phyloP scores from a whole-genome alignment of 768 basidiomycete species.

The Boletus rubroflammeus region DNA sequence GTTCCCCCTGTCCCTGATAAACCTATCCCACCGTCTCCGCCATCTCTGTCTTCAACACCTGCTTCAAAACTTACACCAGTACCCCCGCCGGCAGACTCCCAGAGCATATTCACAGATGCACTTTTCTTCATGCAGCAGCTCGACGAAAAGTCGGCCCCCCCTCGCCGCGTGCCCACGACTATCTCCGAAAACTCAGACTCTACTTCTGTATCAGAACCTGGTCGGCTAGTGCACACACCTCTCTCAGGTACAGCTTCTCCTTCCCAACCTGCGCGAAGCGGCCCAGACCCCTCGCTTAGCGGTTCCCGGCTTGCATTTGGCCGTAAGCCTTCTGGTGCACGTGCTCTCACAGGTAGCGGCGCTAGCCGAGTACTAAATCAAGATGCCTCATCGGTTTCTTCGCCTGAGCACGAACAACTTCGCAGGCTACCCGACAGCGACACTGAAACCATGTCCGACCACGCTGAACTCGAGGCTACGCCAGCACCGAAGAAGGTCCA shows the following conservation, averaged over 20 bases:
- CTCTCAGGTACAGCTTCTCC: constrained; percentile 24
- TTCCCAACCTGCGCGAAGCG: constrained; percentile 19
- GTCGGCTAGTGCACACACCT: constrained; percentile 11
- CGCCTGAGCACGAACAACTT: constrained; percentile 33
- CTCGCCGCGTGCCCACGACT: constrained; percentile 43
- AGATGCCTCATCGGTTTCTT: constrained; percentile 36
- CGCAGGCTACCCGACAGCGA: constrained; percentile 28
- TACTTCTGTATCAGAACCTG: constrained; percentile 31
- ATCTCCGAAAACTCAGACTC: constrained; percentile 43
- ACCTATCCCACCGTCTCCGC: constrained; percentile 13
- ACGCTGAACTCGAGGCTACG: constrained; percentile 3
- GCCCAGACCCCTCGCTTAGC: constrained; percentile 36
- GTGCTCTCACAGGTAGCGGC: constrained; percentile 46
- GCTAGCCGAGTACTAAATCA: constrained; percentile 37
- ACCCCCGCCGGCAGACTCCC: constrained; percentile 19
- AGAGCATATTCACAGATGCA: constrained; percentile 50
- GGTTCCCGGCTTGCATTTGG: constrained; percentile 39
- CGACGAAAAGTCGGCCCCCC: constrained; percentile 32
- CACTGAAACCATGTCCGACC: constrained; percentile 34
- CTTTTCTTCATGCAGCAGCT: constrained; percentile 68
- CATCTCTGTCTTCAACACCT: constrained; percentile 23
- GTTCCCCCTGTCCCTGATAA: constrained; percentile 31
- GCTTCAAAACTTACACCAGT: constrained; percentile 25
- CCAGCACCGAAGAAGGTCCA: constrained; percentile 17
- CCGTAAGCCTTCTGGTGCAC: constrained; percentile 82